Conservation (phyloP, 208 protist species). For the Crithidia bombi region DNA sequence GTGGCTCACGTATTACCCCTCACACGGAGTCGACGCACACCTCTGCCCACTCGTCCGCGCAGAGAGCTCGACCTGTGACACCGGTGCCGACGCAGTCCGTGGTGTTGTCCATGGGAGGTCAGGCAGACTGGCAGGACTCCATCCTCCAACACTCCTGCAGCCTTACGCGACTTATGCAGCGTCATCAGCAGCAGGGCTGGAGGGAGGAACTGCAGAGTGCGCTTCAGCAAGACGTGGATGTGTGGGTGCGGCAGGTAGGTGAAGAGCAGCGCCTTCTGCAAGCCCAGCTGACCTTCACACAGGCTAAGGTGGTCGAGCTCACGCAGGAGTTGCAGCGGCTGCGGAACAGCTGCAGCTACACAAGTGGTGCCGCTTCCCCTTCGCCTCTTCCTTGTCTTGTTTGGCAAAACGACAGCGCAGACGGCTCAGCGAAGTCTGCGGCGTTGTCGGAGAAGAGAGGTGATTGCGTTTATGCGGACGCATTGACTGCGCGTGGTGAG, state of each 20-base stretch:
- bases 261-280: conserved; percentile 29
- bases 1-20: background rate
- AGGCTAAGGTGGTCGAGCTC: conserved; percentile 18
- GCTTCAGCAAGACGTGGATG: conserved; percentile 24
- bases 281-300: conserved; percentile 15
- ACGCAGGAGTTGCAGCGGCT: conserved; percentile 11
- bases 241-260: conserved; percentile 26
- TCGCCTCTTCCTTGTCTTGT: background rate
- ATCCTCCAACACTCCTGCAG: conserved; percentile 5
- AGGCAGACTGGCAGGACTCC: background rate
- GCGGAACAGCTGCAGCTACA: background rate
- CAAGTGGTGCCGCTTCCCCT: background rate
- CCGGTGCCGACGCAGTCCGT: background rate
- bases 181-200: conserved; percentile 19
- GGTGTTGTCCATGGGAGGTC: background rate
- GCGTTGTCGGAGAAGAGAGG: no score
- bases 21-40: background rate
- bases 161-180: conserved; percentile 17
- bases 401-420: no score
- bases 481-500: background rate
- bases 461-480: background rate
- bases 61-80: background rate
- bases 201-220: conserved; percentile 9
- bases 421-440: no score
- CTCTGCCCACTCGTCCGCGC: background rate